Evolutionary conservation across 495 filamentous ascomycete species (phyloP).

Genomic region (Penicillium ochrochloron): DNA sequence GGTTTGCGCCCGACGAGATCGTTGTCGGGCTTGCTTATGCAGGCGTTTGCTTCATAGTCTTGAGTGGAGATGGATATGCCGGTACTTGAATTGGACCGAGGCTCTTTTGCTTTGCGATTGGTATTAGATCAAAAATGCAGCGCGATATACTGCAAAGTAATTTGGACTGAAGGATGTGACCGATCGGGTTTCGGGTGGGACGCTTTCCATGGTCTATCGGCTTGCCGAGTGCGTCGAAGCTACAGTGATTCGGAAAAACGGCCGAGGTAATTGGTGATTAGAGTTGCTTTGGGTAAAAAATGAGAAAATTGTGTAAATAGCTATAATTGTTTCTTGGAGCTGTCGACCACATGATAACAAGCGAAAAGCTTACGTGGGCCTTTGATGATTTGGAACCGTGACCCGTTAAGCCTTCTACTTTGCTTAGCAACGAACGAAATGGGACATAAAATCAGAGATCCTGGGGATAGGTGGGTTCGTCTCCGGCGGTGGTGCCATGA

Average conservation of each 20-base stretch:
- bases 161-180: not conserved
- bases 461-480: not conserved
- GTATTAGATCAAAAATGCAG: not conserved
- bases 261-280: not conserved
- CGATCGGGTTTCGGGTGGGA: not conserved
- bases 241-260: not conserved
- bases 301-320: too few species aligned
- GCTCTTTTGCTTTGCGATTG: not conserved
- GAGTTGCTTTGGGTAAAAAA: not conserved
- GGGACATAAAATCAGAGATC: slow-evolving; percentile 3
- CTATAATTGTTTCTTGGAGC: too few species aligned
- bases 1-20: not conserved
- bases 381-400: not conserved
- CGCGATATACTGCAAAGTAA: not conserved
- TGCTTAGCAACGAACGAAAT: not conserved
- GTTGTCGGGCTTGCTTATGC: not conserved
- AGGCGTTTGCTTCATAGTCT: not conserved
- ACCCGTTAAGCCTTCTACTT: too few species aligned
- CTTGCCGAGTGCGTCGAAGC: not conserved
- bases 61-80: not conserved
- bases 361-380: too few species aligned
- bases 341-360: too few species aligned
- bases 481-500: not conserved
- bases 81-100: not conserved
- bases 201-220: not conserved